Evolutionary conservation across 257 asterid genomes (phyloP).

Genomic region (Solanum stenotomum): DNA sequence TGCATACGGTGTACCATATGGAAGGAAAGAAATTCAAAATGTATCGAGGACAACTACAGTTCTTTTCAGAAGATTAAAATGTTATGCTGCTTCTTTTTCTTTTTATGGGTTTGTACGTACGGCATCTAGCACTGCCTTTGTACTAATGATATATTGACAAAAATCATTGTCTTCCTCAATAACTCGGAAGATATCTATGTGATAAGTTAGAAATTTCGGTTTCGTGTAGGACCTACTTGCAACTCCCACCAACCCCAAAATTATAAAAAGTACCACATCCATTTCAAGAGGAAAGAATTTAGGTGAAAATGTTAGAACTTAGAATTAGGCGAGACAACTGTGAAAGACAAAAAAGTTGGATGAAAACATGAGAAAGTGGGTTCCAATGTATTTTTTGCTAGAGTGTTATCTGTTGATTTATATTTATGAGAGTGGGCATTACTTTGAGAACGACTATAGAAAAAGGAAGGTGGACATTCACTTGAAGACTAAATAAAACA

Average conservation of each 20-base stretch:
- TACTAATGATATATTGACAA: background rate
- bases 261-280: background rate
- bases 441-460: background rate
- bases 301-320: background rate
- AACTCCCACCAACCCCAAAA: background rate
- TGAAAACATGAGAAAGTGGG: background rate
- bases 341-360: background rate
- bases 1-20: background rate
- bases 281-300: background rate
- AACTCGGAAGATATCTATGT: background rate
- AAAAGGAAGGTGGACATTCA: background rate
- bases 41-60: background rate
- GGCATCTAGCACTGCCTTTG: background rate
- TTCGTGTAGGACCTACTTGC: background rate
- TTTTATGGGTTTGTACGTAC: background rate
- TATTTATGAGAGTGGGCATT: background rate
- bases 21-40: background rate
- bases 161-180: background rate
- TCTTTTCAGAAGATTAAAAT: background rate
- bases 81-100: background rate
- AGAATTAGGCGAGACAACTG: background rate
- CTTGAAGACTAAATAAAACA: background rate
- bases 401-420: background rate
- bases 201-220: background rate
- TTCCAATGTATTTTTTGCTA: background rate